Evolutionary conservation across 768 basidiomycete species (phyloP).

Genomic region (Tephrocybe sp.): DNA sequence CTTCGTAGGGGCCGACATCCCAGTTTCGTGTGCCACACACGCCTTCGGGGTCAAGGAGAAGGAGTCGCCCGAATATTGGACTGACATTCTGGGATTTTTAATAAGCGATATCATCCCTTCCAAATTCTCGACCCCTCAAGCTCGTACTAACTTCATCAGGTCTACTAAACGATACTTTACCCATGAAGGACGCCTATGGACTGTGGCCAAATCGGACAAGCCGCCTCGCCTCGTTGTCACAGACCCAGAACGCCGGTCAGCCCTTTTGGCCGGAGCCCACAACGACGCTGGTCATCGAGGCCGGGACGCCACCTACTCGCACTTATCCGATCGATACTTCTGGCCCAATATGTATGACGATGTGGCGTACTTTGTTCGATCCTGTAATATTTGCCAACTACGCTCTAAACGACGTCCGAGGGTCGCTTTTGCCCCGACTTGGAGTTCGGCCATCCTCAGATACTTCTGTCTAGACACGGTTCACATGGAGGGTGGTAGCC

Average conservation of each 20-base stretch:
- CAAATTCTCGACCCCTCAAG: too few relatives aligned
- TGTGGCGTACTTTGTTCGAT: conserved; percentile 25
- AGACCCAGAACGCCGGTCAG: conserved; percentile 6
- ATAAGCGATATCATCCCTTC: background rate
- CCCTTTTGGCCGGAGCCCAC: conserved; percentile 25
- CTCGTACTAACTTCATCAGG: background rate
- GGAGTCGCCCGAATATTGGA: too few relatives aligned
- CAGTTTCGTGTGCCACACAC: conserved; percentile 1
- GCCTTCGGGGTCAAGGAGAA: conserved; percentile 15
- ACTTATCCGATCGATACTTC: conserved; percentile 23
- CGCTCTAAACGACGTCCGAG: conserved; percentile 15
- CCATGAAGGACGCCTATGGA: conserved; percentile 19
- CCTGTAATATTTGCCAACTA: conserved; percentile 32
- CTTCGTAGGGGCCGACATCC: background rate
- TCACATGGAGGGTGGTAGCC: conserved; percentile 21
- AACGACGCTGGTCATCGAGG: conserved; percentile 28
- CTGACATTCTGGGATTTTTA: background rate
- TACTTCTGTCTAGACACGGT: conserved; percentile 10
- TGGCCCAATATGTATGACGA: conserved; percentile 34
- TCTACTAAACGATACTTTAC: conserved; percentile 18
- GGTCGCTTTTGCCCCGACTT: conserved; percentile 19
- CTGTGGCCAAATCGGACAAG: conserved; percentile 1
- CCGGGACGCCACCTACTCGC: conserved; percentile 20
- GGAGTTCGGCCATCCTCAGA: conserved; percentile 20
- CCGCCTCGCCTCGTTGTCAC: conserved; percentile 25